Evolutionary conservation across 2,329 filamentous ascomycete genomes (phyloP).

Genomic region (Graphiopsis chlorocephala): DNA sequence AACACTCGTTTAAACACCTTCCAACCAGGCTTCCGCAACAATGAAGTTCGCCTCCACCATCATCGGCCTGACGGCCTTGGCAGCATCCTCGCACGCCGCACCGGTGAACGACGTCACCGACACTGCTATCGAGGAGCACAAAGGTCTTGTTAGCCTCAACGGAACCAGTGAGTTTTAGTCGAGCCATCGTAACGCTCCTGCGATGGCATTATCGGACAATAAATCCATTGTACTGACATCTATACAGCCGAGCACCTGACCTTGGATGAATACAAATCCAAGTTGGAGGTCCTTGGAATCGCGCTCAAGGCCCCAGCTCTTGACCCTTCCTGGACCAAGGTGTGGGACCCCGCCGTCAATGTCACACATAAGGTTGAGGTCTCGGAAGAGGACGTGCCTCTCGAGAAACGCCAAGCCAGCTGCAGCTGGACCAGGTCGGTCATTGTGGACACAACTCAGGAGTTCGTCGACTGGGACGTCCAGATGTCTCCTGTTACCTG

Average conservation of each 20-base stretch:
- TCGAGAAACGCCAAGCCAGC: not conserved
- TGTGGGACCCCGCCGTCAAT: not conserved
- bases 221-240: not conserved
- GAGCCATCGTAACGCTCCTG: not conserved
- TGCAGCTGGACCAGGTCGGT: not conserved
- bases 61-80: not conserved
- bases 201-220: not conserved
- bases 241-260: not conserved
- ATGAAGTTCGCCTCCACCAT: slow-evolving; percentile 2
- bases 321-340: not conserved
- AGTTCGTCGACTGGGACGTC: slow-evolving; percentile 22
- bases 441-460: not conserved
- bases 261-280: not conserved
- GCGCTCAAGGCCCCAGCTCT: not conserved
- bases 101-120: not conserved
- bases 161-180: not conserved
- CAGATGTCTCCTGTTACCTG: slow-evolving; percentile 23
- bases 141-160: not conserved
- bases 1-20: not conserved
- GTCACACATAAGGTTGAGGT: not conserved
- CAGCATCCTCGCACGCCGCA: not conserved
- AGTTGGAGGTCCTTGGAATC: not conserved
- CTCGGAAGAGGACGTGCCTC: not conserved
- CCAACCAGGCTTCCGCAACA: not conserved
- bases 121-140: not conserved